Conservation (phyloP, 768 basidiomycete species). For the Podaxis pistillaris region DNA sequence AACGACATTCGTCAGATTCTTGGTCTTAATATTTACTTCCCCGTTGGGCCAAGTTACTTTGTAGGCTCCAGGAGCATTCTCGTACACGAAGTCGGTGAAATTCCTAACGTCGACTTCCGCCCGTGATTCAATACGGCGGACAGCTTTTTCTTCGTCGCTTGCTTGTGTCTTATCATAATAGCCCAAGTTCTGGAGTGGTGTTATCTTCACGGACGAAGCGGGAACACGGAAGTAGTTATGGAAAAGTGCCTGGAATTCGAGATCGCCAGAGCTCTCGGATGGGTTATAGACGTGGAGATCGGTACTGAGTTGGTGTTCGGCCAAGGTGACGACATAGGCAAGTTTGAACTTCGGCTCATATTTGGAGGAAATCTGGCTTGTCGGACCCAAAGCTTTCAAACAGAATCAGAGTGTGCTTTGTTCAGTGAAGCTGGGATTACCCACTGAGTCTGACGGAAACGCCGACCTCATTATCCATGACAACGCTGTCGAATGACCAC, state of each 20-base stretch:
- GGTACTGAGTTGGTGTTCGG: constrained; percentile 70
- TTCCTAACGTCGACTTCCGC: constrained; percentile 62
- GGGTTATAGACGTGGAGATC: constrained; percentile 81
- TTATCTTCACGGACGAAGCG: constrained; percentile 54
- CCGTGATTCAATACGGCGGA: constrained; percentile 57
- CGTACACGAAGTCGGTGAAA: constrained; percentile 78
- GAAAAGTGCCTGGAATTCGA: constrained; percentile 91
- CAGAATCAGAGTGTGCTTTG: not conserved
- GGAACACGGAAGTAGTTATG: constrained; percentile 86
- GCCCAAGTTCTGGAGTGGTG: constrained; percentile 57
- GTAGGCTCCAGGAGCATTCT: constrained; percentile 56
- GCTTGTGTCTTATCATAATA: constrained; percentile 84
- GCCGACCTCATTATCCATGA: constrained; percentile 65
- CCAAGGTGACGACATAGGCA: constrained; percentile 78
- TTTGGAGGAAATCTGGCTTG: constrained; percentile 48
- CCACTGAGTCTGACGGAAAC: constrained; percentile 80
- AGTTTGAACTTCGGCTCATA: constrained; percentile 73
- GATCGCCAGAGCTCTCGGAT: constrained; percentile 40
- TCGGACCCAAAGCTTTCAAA: constrained; percentile 60
- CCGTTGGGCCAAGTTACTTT: constrained; percentile 60
- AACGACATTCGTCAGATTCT: constrained; percentile 77
- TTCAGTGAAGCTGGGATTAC: constrained; percentile 23
- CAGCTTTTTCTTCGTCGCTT: constrained; percentile 45
- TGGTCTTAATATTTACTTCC: constrained; percentile 49
- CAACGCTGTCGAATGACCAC: constrained; percentile 68